phyloP scores from a whole-genome alignment of 169 alveolate species.

The Eimeria zaria region DNA sequence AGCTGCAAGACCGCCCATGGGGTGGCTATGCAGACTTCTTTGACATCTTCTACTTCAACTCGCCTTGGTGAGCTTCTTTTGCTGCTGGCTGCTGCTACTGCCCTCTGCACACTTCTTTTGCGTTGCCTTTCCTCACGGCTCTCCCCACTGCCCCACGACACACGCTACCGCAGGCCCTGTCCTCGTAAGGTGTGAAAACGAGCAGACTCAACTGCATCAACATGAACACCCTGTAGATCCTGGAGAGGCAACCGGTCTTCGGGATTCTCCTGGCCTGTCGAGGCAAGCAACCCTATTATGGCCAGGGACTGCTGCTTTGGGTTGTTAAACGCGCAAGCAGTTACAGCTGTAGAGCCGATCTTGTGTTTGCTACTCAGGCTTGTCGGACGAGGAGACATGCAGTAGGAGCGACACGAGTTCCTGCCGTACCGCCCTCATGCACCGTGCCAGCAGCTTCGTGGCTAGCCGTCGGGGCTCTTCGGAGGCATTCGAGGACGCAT shows the following conservation, averaged over 20 bases:
- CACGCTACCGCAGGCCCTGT: no score
- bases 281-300: background rate
- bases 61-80: conserved; percentile 32
- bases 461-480: conserved; percentile 61
- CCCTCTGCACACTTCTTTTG: background rate
- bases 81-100: background rate
- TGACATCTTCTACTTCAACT: background rate
- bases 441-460: conserved; percentile 42
- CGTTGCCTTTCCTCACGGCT: background rate
- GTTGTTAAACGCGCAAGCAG: background rate
- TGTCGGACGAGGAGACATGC: conserved; percentile 74
- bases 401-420: conserved; percentile 65
- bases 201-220: background rate
- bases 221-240: background rate
- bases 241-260: background rate
- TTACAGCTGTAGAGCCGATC: no score
- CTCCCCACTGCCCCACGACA: conserved; percentile 10
- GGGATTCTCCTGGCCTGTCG: background rate
- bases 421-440: conserved; percentile 43
- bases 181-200: background rate
- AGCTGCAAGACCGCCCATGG: conserved; percentile 9
- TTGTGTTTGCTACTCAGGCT: background rate
- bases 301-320: background rate
- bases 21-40: background rate
- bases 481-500: conserved; percentile 60